Base-by-base conservation (phyloP, 148 eudicot genomes). In the Camellia sinensis region DNA sequence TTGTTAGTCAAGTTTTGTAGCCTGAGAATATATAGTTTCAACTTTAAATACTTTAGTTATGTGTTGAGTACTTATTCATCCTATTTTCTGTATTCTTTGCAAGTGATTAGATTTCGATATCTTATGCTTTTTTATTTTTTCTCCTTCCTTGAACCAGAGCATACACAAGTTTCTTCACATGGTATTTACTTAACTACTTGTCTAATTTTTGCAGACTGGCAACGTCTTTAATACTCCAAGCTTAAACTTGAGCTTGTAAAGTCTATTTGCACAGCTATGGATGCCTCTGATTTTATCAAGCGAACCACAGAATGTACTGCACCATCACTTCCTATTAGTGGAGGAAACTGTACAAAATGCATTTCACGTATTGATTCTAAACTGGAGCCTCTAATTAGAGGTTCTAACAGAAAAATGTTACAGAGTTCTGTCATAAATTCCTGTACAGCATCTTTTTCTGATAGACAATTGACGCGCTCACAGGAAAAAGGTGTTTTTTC, bases 291-390 rank as follows among this genome's bases (percentile, higher is more conserved):
- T 76, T 76, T 62, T 73, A 68, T 75, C 62, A 85, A 80, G 79
- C 87, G 83, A 45, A 80, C 74, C 65, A 69, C 56, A 71, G 81
- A 82, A 62, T 63, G 73, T 82, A 64, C 48, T 45, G 85, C 75
- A 29, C 83, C 82, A 40, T 66, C 71, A 43, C 81, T 57, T 73
- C 81, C 73, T 68, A 11, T 44, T 54, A 71, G 67, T 78, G 85
- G 79, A 50, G 84, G 78, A 74, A 86, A 80, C 76, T 61, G 76
- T 77, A 56, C 73, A 54, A 87, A 84, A 59, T 83, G 91, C 82
- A 84, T 85, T 80, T 89, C 99, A 93, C 97, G 98, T 93, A 93
- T 86, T 86, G 86, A 90, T 85, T 90, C 88, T 89, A 85, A 84
- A 86, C 75, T 92, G 94, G 93, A 89, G 84, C 87, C 89, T 88